Conservation (phyloP, 1,284 basidiomycete genomes). For the Meira nashicola region DNA sequence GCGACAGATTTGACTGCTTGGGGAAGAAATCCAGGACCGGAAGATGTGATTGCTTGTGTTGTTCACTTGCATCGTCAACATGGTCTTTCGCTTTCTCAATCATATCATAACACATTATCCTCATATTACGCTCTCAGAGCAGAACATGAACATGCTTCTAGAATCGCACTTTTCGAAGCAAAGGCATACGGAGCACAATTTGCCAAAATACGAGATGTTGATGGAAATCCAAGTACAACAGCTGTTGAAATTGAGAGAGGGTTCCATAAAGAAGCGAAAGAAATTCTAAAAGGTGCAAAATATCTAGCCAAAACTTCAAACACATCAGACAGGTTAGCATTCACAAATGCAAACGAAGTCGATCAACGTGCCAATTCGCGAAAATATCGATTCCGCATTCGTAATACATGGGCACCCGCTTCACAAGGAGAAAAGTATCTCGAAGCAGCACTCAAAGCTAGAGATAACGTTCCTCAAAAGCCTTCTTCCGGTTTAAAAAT, state of each 20-base stretch:
- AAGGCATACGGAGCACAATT: constrained; percentile 71
- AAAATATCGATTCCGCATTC: constrained; percentile 28
- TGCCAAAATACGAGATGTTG: constrained; percentile 42
- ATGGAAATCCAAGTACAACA: constrained; percentile 2
- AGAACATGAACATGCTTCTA: constrained; percentile 72
- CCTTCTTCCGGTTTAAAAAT: no score
- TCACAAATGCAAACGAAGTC: constrained; percentile 12
- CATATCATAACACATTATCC: constrained; percentile 61
- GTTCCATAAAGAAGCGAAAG: constrained; percentile 38
- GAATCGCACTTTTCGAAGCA: constrained; percentile 75
- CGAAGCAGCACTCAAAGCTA: constrained; percentile 28
- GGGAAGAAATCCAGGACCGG: constrained; percentile 69
- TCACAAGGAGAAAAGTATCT: constrained; percentile 27
- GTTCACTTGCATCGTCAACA: constrained; percentile 71
- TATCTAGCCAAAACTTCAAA: constrained; percentile 11
- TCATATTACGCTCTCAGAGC: constrained; percentile 78
- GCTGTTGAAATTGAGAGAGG: constrained; percentile 37
- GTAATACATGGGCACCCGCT: constrained; percentile 2
- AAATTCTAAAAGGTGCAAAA: constrained; percentile 38
- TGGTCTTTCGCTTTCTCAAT: constrained; percentile 66
- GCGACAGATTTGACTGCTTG: constrained; percentile 12
- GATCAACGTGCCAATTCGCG: constrained; percentile 17
- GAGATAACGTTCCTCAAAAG: not conserved
- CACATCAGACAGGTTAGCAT: constrained; percentile 9
- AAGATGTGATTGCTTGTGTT: constrained; percentile 79